Evolutionary conservation across 2,329 filamentous ascomycete genomes (phyloP), one percentile per base, ranked within the genome.

Genomic region (Colletotrichum orbiculare): DNA sequence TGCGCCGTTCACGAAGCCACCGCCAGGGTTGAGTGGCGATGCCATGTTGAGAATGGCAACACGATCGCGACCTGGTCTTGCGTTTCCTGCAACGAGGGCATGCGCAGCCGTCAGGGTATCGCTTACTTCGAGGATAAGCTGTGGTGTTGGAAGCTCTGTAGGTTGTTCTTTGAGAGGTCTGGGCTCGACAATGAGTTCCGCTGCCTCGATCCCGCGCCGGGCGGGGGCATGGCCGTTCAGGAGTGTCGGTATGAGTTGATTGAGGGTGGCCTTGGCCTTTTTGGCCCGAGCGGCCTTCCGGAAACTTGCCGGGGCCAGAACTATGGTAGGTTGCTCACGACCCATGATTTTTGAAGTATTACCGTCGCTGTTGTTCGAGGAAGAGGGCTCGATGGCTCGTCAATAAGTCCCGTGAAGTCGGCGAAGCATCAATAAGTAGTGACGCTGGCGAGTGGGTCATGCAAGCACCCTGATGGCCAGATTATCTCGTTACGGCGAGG

Each of bases 31-130:
- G 0, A 88, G 79, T 0, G 87, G 85, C 0, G 87, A 90, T 0
- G 87, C 87, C 87, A 90, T 89, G 73, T 88, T 89, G 3, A 90
- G 78, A 33, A 90, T 78, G 4, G 81, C 85, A 1, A 87, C 79
- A 42, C 82, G 75, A 8, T 71, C 25, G 2, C 35, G 37, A 8
- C 41, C 48, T 2, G 53, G 8, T 7, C 7, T 57, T 33, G 34
- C 15, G 48, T 37, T 57, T 43, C 37, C 13, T 15, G 53, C 57
- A 17, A 71, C 64, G 10, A 82, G 76, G 0, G 72, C 69, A 38
- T 76, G 75, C 0, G 87, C 87, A 1, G 84, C 85, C 2, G 79
- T 76, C 5, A 90, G 80, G 0, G 85, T 85, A 68, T 89, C 87
- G 11, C 79, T 77, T 3, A 79, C 74, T 25, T 80, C 73, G 6